Evolutionary conservation across 164 flowering plant genomes (phyloP), one percentile per base, ranked within the genome.

Genomic region (Houttuynia cordata): DNA sequence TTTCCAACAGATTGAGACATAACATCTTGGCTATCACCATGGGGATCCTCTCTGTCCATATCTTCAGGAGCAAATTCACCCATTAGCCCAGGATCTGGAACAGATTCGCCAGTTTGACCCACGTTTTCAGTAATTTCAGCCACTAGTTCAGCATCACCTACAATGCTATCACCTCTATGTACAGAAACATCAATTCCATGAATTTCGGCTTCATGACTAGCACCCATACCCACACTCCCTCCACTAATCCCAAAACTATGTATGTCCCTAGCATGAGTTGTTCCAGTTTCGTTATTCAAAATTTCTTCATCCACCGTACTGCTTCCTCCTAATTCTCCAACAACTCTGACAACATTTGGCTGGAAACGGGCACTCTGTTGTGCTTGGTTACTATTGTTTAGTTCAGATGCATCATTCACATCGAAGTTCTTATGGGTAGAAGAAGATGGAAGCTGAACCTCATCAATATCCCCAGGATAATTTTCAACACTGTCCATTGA

Each of bases 401-500:
- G 58, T 42, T 88, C 99, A 58, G 97, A 93, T n/a, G 83, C 72
- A n/a, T 90, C 97, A 71, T 83, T 83, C 59, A 74, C 56, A 45
- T 91, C 95, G 51, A 69, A 66, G 70, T 76, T 77, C 39, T 79
- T 87, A 60, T 73, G 71, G 40, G 71, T 65, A 45, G 81, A 68
- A 30, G 85, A 79, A 51, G 96, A 82, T 21, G 91, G 85, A 61
- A 79, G 82, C 45, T 93, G 82, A 53, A 74, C 74, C 61, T 94
- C 99, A 68, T 85, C 91, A 65, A 81, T 58, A 64, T 86, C 87
- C 19, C 80, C 97, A 47, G 89, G 99, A 77, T 74, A 72, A 71
- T 94, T 94, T 65, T 94, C 99, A 70, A 94, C 99, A 74, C 99
- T 94, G 64, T 94, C 99, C 92, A 91, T 85, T 17, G 99, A 94